Evolutionary conservation across 2,329 filamentous ascomycete species (phyloP).

Genomic region (Lecanosticta acicola): DNA sequence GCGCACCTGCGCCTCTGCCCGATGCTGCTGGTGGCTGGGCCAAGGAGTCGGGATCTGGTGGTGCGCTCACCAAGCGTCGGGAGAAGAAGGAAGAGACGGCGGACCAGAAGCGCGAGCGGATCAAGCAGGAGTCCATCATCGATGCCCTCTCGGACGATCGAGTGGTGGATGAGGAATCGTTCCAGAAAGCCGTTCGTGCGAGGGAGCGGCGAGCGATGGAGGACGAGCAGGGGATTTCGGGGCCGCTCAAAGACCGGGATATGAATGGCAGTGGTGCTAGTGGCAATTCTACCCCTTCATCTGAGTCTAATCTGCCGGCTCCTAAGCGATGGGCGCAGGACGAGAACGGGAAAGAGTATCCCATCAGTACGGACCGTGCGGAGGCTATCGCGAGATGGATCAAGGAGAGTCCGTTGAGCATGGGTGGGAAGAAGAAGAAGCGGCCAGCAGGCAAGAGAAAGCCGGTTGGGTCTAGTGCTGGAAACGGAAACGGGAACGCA

Average conservation of each 20-base stretch:
- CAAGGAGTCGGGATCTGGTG: constrained; percentile 19
- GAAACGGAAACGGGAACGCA: too few relatives aligned
- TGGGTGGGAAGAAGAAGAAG: constrained; percentile 35
- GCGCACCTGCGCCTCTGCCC: constrained; percentile 44
- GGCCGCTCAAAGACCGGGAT: constrained; percentile 29
- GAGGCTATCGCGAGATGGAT: constrained; percentile 67
- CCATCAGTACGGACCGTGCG: constrained; percentile 64
- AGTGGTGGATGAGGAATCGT: constrained; percentile 61
- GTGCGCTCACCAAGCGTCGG: constrained; percentile 20
- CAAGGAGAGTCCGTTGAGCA: constrained; percentile 40
- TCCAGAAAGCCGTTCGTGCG: constrained; percentile 58
- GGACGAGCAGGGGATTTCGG: constrained; percentile 46
- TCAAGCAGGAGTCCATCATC: constrained; percentile 60
- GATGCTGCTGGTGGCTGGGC: constrained; percentile 33
- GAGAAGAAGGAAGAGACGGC: constrained; percentile 38
- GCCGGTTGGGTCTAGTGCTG: constrained; percentile 14
- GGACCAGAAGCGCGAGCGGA: constrained; percentile 53
- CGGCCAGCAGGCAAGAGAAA: constrained; percentile 29
- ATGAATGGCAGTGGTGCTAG: constrained; percentile 3
- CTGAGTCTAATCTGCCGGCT: constrained; percentile 14
- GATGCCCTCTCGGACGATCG: constrained; percentile 63
- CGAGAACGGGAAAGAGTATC: constrained; percentile 63
- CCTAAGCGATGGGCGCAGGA: constrained; percentile 59
- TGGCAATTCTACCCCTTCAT: constrained; percentile 2
- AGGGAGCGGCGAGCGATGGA: constrained; percentile 53